These are phyloP conservation scores for Cladorrhinum sp. DNA, from an alignment of 2,329 filamentous ascomycete species.

Conservation along the genomic window DNA sequence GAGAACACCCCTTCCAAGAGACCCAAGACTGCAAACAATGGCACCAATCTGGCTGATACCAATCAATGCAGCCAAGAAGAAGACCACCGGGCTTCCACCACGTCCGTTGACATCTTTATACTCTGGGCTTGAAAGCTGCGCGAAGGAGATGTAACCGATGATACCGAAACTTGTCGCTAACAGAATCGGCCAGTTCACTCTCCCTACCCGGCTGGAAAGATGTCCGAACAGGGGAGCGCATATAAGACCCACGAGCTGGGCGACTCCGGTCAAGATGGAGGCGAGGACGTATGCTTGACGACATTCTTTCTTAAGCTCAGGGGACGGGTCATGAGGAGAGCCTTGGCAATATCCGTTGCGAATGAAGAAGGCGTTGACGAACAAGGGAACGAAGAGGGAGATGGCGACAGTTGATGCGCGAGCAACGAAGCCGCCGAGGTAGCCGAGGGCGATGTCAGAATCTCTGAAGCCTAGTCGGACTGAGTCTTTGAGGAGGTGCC, in stretches of 20 bases:
- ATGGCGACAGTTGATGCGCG: slow-evolving; percentile 93
- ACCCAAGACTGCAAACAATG: slow-evolving; percentile 91
- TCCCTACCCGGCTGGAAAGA: slow-evolving; percentile 64
- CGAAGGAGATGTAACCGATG: slow-evolving; percentile 73
- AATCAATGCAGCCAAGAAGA: slow-evolving; percentile 73
- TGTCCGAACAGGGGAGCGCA: slow-evolving; percentile 87
- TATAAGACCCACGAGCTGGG: slow-evolving; percentile 80
- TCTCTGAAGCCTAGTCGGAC: slow-evolving; percentile 71
- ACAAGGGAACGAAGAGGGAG: slow-evolving; percentile 89
- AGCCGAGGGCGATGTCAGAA: slow-evolving; percentile 77
- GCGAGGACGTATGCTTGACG: slow-evolving; percentile 83
- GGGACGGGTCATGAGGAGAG: slow-evolving; percentile 59
- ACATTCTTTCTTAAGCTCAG: slow-evolving; percentile 81
- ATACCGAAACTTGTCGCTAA: slow-evolving; percentile 71
- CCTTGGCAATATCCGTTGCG: slow-evolving; percentile 73
- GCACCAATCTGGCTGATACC: slow-evolving; percentile 94
- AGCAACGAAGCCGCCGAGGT: slow-evolving; percentile 91
- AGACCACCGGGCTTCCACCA: slow-evolving; percentile 66
- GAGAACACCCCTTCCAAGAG: slow-evolving; percentile 78
- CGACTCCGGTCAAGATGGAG: slow-evolving; percentile 81
- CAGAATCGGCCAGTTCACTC: slow-evolving; percentile 71
- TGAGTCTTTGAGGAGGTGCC: slow-evolving; percentile 59
- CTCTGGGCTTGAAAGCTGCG: slow-evolving; percentile 73
- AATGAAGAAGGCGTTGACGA: slow-evolving; percentile 88
- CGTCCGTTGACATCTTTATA: slow-evolving; percentile 61